Evolutionary conservation across 108 stramenopile species (phyloP).

Genomic region (Cylindrotheca fusiformis): DNA sequence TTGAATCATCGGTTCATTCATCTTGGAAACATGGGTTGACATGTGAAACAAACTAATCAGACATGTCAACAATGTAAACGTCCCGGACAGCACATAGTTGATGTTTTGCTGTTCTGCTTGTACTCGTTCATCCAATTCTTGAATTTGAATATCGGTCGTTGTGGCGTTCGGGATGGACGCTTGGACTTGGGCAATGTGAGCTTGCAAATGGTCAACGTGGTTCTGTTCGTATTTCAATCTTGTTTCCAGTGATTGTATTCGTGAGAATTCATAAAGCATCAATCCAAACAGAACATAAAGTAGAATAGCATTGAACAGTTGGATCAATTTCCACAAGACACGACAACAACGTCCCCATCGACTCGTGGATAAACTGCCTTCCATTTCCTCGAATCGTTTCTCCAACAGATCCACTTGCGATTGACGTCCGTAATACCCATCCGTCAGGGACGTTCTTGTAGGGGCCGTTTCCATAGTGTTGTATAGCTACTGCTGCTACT

Average conservation of each 20-base stretch:
- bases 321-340: slow-evolving; percentile 8
- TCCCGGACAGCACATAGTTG: slow-evolving; percentile 68
- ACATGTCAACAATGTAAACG: slow-evolving; percentile 74
- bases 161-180: slow-evolving; percentile 17
- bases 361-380: no score
- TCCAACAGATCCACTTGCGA: no score
- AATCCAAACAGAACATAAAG: slow-evolving; percentile 6
- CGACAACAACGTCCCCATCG: slow-evolving; percentile 4
- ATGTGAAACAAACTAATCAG: slow-evolving; percentile 83
- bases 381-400: no score
- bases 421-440: no score
- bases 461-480: no score
- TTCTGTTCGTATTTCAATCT: not conserved
- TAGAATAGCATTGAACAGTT: slow-evolving; percentile 5
- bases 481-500: no score
- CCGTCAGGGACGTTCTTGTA: no score
- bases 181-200: slow-evolving; percentile 20
- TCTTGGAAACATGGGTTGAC: slow-evolving; percentile 68
- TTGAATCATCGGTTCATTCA: slow-evolving; percentile 79
- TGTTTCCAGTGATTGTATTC: slow-evolving; percentile 4
- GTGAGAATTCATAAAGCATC: slow-evolving; percentile 1
- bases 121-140: slow-evolving; percentile 36
- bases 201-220: slow-evolving; percentile 5
- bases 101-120: slow-evolving; percentile 50
- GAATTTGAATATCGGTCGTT: slow-evolving; percentile 33